phyloP scores from a whole-genome alignment of 495 filamentous ascomycete species.

The Aspergillus sparsus region DNA sequence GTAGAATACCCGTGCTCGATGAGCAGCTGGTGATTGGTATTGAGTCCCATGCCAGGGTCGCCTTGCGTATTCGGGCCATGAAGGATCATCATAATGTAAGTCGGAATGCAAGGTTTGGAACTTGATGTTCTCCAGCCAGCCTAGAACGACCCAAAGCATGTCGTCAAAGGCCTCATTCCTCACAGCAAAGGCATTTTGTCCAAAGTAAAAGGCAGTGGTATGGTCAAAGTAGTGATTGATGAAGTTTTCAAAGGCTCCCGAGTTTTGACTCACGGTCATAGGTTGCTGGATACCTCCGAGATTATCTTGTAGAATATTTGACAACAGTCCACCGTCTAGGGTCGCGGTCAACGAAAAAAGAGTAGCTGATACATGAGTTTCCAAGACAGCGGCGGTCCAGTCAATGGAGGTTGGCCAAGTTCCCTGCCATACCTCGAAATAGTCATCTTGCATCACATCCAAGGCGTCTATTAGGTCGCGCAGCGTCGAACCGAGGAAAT shows the following conservation, averaged over 20 bases:
- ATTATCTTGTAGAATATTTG: constrained; percentile 27
- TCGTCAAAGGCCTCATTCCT: constrained; percentile 88
- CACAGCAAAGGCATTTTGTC: constrained; percentile 75
- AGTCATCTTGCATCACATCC: constrained; percentile 71
- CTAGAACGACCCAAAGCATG: constrained; percentile 94
- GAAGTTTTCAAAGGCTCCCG: constrained; percentile 63
- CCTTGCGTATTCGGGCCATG: constrained; percentile 18
- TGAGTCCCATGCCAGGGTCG: constrained; percentile 69
- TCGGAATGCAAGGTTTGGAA: constrained; percentile 72
- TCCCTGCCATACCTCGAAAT: constrained; percentile 75
- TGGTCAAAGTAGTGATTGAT: constrained; percentile 84
- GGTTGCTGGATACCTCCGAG: constrained; percentile 19
- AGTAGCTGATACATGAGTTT: constrained; percentile 73
- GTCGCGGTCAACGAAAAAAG: constrained; percentile 61
- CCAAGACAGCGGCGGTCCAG: constrained; percentile 90
- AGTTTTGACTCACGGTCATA: constrained; percentile 30
- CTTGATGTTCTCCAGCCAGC: constrained; percentile 82
- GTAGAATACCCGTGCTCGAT: constrained; percentile 88
- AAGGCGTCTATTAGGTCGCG: constrained; percentile 59
- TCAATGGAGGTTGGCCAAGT: constrained; percentile 88
- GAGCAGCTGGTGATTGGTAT: constrained; percentile 79
- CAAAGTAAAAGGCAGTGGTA: constrained; percentile 76
- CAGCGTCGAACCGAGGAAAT: constrained; percentile 32
- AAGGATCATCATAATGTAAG: constrained; percentile 46
- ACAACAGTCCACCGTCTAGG: constrained; percentile 27